A percentile compares a stretch with the other conserved stretches of the same genome.
Conservation (phyloP, 805 yeast species). For the Saccharomyces eubayanus region DNA sequence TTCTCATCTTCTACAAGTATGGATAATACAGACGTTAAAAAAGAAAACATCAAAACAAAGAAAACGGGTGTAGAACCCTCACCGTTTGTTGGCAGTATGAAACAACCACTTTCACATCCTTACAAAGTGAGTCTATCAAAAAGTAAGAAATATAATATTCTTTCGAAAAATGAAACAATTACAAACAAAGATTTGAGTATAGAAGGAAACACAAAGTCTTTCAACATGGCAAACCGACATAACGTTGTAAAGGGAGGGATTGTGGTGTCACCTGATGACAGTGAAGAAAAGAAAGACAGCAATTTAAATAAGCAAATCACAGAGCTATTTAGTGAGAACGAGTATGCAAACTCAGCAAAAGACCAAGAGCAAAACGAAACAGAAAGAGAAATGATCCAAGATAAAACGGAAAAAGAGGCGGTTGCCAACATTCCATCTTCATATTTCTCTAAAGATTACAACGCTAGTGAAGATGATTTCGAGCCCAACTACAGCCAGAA, state of each 20-base stretch:
- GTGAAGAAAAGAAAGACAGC: background rate
- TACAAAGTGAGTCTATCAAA: background rate
- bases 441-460: background rate
- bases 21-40: background rate
- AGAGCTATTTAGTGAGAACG: background rate
- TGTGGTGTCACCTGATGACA: background rate
- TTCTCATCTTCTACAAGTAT: background rate
- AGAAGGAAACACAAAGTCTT: background rate
- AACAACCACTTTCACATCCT: background rate
- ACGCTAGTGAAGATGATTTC: background rate
- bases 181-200: background rate
- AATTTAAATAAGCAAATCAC: background rate
- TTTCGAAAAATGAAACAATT: background rate
- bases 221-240: background rate
- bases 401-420: background rate
- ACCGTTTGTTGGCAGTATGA: background rate
- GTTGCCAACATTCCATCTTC: background rate
- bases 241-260: background rate
- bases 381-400: background rate
- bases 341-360: background rate
- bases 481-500: background rate
- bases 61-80: background rate
- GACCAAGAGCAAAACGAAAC: background rate
- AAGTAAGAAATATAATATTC: background rate
- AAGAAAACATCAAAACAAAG: background rate